Percentiles rank a stretch among this genome's conserved stretches.
phyloP scores from a whole-genome alignment of 176 grass and related monocot genomes.

The Phyllostachys edulis region DNA sequence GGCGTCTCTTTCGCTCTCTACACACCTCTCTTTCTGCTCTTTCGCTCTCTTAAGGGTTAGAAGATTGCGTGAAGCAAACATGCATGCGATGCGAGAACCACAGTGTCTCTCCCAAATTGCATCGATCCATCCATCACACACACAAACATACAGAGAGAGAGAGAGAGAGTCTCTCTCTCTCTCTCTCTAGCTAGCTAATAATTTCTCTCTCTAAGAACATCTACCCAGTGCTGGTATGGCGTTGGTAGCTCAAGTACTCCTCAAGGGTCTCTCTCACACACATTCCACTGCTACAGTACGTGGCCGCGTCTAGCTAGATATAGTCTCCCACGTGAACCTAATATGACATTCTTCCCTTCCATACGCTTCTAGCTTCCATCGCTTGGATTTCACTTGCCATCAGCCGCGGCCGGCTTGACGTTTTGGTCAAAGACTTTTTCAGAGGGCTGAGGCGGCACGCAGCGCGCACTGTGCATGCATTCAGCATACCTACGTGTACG shows the following conservation, averaged over 20 bases:
- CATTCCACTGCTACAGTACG: slow-evolving; percentile 40
- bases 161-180: neutral
- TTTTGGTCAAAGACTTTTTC: slow-evolving; percentile 41
- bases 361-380: slow-evolving; percentile 26
- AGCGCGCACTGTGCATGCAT: slow-evolving; percentile 43
- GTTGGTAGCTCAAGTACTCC: neutral
- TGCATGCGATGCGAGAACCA: slow-evolving; percentile 35
- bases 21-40: slow-evolving; percentile 50
- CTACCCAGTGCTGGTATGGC: neutral
- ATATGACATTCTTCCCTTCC: slow-evolving; percentile 44
- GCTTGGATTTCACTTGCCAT: slow-evolving; percentile 36
- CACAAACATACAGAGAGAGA: neutral
- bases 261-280: slow-evolving; percentile 39
- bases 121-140: slow-evolving; percentile 16
- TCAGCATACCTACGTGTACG: neutral
- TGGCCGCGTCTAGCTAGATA: neutral
- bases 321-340: slow-evolving; percentile 40
- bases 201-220: neutral
- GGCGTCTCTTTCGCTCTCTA: slow-evolving; percentile 41
- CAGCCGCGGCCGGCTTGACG: slow-evolving; percentile 8
- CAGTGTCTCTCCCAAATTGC: slow-evolving; percentile 41
- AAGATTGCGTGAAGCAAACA: slow-evolving; percentile 99
- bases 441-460: slow-evolving; percentile 10
- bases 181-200: neutral
- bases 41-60: slow-evolving; percentile 60